Conservation (phyloP, 1,284 basidiomycete species). For the Rhodofomes roseus region DNA sequence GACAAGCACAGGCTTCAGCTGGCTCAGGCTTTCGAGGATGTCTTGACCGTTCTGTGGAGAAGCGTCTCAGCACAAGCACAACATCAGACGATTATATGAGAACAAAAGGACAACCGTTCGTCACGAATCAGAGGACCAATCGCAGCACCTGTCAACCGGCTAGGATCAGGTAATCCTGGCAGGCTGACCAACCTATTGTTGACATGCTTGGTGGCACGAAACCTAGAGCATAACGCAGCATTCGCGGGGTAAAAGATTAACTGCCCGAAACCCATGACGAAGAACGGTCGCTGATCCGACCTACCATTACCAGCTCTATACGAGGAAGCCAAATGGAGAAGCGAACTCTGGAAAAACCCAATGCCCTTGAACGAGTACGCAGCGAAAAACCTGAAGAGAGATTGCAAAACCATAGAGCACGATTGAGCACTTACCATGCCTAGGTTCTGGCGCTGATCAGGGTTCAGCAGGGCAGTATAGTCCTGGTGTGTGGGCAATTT, state of each 20-base stretch:
- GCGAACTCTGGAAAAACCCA: no score
- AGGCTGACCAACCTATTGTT: background rate
- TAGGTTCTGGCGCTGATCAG: constrained; percentile 49
- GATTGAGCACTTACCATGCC: constrained; percentile 44
- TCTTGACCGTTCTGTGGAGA: constrained; percentile 61
- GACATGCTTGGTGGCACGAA: background rate
- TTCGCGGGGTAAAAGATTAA: background rate
- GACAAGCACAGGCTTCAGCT: constrained; percentile 34
- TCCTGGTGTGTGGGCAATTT: constrained; percentile 55
- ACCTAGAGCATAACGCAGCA: background rate
- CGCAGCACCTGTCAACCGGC: background rate
- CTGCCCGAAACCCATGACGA: background rate
- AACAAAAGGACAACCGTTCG: background rate
- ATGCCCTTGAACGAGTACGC: no score
- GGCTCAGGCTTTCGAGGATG: constrained; percentile 42
- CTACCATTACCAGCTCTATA: background rate
- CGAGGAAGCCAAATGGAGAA: background rate
- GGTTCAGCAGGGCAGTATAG: constrained; percentile 41
- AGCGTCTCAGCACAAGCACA: constrained; percentile 6
- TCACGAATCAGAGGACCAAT: background rate
- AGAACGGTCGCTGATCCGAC: background rate
- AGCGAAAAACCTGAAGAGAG: background rate
- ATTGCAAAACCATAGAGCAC: background rate
- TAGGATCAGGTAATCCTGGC: background rate
- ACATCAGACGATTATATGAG: background rate